Percentiles rank a stretch among this genome's conserved stretches.
Evolutionary conservation across 352 stramenopile genomes (phyloP).

Genomic region (Proteromonas lacertae): DNA sequence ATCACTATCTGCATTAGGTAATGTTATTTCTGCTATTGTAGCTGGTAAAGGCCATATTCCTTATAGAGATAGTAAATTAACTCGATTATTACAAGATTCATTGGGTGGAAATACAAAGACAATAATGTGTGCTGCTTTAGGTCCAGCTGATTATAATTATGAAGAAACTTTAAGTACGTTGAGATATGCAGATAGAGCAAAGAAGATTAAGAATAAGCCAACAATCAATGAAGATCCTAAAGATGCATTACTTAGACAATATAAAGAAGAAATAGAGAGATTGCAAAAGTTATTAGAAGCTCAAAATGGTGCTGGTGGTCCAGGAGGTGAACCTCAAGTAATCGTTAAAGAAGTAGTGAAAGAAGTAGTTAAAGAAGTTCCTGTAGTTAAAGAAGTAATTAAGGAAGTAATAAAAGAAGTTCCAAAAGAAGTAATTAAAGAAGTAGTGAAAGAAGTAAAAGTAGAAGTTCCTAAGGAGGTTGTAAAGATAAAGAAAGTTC

Average conservation of each 20-base stretch:
- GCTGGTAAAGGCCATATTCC: constrained; percentile 32
- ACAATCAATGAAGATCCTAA: constrained; percentile 94
- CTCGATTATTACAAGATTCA: too few relatives aligned
- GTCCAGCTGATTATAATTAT: constrained; percentile 85
- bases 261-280: constrained; percentile 1
- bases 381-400: too few relatives aligned
- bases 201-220: constrained; percentile 96
- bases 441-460: too few relatives aligned
- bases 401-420: too few relatives aligned
- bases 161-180: constrained; percentile 91
- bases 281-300: constrained; percentile 1
- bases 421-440: too few relatives aligned
- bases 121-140: constrained; percentile 13
- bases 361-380: too few relatives aligned
- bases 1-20: constrained; percentile 40
- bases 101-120: too few relatives aligned
- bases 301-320: background rate
- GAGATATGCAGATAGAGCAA: constrained; percentile 39
- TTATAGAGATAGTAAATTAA: too few relatives aligned
- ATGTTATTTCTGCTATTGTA: constrained; percentile 37
- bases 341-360: too few relatives aligned
- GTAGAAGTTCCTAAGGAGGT: too few relatives aligned
- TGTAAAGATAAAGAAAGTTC: too few relatives aligned
- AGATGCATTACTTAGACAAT: constrained; percentile 74
- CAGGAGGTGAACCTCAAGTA: too few relatives aligned